These are phyloP conservation scores for Trichosanthes truncata DNA, from an alignment of 306 rosid genomes.

Conservation along the genomic window DNA sequence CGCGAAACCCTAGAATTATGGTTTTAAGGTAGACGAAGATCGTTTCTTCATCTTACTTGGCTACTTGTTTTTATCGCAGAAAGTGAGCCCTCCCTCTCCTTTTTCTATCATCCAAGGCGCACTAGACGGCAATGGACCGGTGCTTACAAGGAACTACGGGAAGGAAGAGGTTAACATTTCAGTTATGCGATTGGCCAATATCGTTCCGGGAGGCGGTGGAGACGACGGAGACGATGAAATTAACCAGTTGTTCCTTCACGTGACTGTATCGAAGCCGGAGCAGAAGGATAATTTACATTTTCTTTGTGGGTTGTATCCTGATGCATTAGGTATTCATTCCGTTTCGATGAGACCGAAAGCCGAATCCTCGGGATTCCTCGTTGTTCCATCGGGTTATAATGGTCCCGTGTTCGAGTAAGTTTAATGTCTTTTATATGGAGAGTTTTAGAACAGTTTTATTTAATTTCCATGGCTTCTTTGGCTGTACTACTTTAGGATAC, in stretches of 20 bases:
- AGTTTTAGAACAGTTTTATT: background rate
- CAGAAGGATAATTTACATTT: slow-evolving; percentile 52
- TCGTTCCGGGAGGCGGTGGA: slow-evolving; percentile 23
- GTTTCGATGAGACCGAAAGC: slow-evolving; percentile 66
- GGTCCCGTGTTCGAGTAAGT: slow-evolving; percentile 76
- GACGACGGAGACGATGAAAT: slow-evolving; percentile 32
- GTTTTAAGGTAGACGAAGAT: slow-evolving; percentile 5
- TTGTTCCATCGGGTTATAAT: slow-evolving; percentile 31
- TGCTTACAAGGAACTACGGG: slow-evolving; percentile 44
- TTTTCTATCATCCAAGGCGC: slow-evolving; percentile 70
- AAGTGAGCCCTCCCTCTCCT: slow-evolving; percentile 63
- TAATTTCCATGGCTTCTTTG: background rate
- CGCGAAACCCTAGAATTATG: slow-evolving; percentile 8
- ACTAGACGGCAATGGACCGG: slow-evolving; percentile 62
- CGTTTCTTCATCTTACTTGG: background rate
- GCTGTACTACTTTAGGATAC: background rate
- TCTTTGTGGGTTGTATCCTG: slow-evolving; percentile 76
- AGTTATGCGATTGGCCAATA: slow-evolving; percentile 48
- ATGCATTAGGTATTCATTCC: slow-evolving; percentile 84
- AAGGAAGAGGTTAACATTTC: slow-evolving; percentile 59
- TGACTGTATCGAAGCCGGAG: slow-evolving; percentile 56
- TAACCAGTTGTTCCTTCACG: slow-evolving; percentile 70
- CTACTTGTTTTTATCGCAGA: slow-evolving; percentile 24
- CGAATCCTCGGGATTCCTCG: slow-evolving; percentile 20
- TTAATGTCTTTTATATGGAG: background rate